A percentile compares a stretch with the other conserved stretches of the same genome.
phyloP scores from a whole-genome alignment of 352 stramenopile species.

The Achlya hypogyna region DNA sequence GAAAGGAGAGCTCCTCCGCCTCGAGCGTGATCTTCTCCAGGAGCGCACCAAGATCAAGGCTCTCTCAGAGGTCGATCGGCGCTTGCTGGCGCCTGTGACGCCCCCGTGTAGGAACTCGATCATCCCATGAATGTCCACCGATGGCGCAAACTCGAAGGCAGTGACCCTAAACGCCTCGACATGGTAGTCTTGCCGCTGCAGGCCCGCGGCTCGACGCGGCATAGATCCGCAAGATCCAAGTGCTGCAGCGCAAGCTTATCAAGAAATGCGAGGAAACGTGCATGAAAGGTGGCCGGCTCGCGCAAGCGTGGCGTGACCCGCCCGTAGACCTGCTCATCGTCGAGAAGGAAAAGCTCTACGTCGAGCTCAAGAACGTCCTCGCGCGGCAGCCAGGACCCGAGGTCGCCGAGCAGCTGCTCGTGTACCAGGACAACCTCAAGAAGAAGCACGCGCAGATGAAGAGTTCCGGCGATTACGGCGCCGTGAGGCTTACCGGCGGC shows the following conservation, averaged over 20 bases:
- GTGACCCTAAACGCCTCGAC: constrained; percentile 82
- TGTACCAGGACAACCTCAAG: constrained; percentile 86
- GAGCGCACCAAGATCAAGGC: constrained; percentile 84
- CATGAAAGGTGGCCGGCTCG: constrained; percentile 28
- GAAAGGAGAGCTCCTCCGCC: constrained; percentile 44
- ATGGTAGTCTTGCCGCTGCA: constrained; percentile 31
- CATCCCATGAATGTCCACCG: constrained; percentile 87
- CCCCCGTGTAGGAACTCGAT: constrained; percentile 53
- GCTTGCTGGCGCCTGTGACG: not conserved
- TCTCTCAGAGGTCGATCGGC: constrained; percentile 46
- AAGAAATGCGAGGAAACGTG: constrained; percentile 65
- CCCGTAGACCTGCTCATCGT: constrained; percentile 47
- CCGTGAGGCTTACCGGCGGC: constrained; percentile 26
- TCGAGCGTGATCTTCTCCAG: constrained; percentile 67
- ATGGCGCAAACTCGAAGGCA: constrained; percentile 85
- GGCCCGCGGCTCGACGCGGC: not conserved
- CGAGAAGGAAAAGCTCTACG: constrained; percentile 88
- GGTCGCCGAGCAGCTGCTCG: constrained; percentile 74
- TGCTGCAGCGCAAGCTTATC: constrained; percentile 76
- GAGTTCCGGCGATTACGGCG: not conserved
- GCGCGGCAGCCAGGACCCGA: constrained; percentile 79
- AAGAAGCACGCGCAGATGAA: constrained; percentile 70
- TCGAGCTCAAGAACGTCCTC: constrained; percentile 86
- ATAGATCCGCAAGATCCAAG: constrained; percentile 74
- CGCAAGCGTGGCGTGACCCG: not conserved